phyloP scores from a whole-genome alignment of 139 green algal genomes.

The Desmodesmus armatus region DNA sequence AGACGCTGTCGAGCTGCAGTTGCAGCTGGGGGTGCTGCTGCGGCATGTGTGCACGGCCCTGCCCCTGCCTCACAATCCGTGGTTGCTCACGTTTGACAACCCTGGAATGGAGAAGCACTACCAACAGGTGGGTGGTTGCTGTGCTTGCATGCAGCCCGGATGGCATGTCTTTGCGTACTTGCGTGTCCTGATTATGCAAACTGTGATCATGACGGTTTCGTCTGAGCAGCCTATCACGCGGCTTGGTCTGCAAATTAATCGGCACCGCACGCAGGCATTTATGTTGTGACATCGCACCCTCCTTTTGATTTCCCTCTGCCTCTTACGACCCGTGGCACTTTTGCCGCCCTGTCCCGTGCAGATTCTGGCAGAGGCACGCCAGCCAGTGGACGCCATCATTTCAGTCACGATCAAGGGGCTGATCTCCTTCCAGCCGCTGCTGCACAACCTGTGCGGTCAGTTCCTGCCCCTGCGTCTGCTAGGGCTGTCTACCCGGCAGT shows the following conservation, averaged over 20 bases:
- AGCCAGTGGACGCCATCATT: not conserved
- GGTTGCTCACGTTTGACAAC: not conserved
- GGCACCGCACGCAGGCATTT: no score
- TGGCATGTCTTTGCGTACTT: not conserved
- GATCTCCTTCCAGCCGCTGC: not conserved
- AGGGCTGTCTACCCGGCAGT: no score
- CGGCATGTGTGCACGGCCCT: not conserved
- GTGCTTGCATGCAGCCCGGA: not conserved
- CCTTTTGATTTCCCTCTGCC: no score
- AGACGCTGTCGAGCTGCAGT: not conserved
- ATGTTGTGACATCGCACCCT: no score
- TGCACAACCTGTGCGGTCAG: not conserved
- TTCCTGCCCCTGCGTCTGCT: not conserved
- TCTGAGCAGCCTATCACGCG: not conserved
- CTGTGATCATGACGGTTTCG: not conserved
- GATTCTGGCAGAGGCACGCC: not conserved
- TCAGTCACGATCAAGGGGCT: not conserved
- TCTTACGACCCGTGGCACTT: not conserved
- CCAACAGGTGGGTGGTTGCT: not conserved
- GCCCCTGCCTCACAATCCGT: not conserved
- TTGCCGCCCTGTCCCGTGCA: not conserved
- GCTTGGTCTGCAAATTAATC: no score
- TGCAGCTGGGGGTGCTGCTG: not conserved
- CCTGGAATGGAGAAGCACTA: not conserved
- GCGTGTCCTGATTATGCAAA: not conserved